Conservation (phyloP, 1,284 basidiomycete species). For the Melampsora americana region DNA sequence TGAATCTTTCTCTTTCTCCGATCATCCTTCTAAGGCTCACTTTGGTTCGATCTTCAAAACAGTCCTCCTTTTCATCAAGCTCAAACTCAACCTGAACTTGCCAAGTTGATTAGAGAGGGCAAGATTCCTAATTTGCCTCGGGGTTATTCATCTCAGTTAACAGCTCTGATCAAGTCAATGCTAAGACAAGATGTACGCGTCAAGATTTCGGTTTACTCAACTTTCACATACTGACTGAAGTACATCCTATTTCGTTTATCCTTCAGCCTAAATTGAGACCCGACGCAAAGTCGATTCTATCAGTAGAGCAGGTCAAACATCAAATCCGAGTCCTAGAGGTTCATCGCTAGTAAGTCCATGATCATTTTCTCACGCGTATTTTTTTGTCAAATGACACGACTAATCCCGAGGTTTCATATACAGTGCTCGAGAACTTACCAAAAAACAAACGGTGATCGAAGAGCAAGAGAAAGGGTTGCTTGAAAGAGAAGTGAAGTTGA, state of each 20-base stretch:
- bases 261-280: conserved; percentile 51
- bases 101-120: conserved; percentile 75
- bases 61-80: conserved; percentile 83
- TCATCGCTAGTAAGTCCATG: conserved; percentile 38
- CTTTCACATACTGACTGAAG: not conserved
- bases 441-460: no score
- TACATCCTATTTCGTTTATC: not conserved
- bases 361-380: not conserved
- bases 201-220: not conserved
- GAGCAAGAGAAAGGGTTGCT: no score
- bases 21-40: not conserved
- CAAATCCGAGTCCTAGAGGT: conserved; percentile 46
- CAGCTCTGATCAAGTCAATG: conserved; percentile 77
- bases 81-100: conserved; percentile 77
- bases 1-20: not conserved
- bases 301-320: conserved; percentile 50
- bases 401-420: not conserved
- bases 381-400: not conserved
- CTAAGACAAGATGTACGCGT: conserved; percentile 71
- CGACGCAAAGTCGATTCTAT: conserved; percentile 49
- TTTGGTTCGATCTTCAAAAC: not conserved
- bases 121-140: conserved; percentile 79
- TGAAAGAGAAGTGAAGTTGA: no score
- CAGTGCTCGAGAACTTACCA: no score
- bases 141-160: conserved; percentile 70